A percentile compares a stretch with the other conserved stretches of the same genome.
phyloP scores from a whole-genome alignment of 2,329 filamentous ascomycete genomes.

The Cladosporium sp. region DNA sequence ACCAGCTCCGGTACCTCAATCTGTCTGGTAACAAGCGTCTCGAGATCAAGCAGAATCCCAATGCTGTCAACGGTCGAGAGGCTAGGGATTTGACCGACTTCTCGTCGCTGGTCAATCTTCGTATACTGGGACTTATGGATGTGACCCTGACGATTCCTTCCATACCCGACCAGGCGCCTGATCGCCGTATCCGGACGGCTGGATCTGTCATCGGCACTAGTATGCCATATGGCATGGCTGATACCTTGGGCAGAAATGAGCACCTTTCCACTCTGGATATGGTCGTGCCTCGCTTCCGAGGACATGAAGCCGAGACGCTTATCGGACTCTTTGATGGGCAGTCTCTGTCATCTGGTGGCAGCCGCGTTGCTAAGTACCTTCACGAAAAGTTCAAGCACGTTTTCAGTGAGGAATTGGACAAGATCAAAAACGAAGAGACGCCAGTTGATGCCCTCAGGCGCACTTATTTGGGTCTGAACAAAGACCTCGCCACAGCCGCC shows the following conservation, averaged over 20 bases:
- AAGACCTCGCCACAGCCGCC: slow-evolving; percentile 84
- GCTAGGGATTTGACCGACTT: slow-evolving; percentile 84
- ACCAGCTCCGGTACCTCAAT: slow-evolving; percentile 90
- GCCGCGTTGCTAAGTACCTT: slow-evolving; percentile 92
- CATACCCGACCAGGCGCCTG: slow-evolving; percentile 92
- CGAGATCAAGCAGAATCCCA: slow-evolving; percentile 74
- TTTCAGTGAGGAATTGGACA: slow-evolving; percentile 79
- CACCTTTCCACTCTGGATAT: slow-evolving; percentile 95
- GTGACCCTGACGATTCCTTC: slow-evolving; percentile 91
- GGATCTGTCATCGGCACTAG: slow-evolving; percentile 82
- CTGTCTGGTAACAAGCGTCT: slow-evolving; percentile 94
- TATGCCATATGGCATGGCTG: slow-evolving; percentile 95
- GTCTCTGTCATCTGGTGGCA: slow-evolving; percentile 82
- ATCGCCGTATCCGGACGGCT: slow-evolving; percentile 92
- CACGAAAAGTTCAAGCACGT: slow-evolving; percentile 92
- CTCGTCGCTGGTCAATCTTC: slow-evolving; percentile 75
- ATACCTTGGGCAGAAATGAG: slow-evolving; percentile 88
- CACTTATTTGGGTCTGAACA: slow-evolving; percentile 87
- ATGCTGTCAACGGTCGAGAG: slow-evolving; percentile 55
- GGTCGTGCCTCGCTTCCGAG: slow-evolving; percentile 88
- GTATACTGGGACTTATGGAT: slow-evolving; percentile 94
- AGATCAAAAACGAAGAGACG: slow-evolving; percentile 66
- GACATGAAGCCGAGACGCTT: slow-evolving; percentile 84
- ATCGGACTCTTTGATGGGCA: slow-evolving; percentile 97
- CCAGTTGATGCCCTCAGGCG: slow-evolving; percentile 80